Conservation (phyloP, 371 early-diverging fungal species). For the Conidiobolus incongruus region DNA sequence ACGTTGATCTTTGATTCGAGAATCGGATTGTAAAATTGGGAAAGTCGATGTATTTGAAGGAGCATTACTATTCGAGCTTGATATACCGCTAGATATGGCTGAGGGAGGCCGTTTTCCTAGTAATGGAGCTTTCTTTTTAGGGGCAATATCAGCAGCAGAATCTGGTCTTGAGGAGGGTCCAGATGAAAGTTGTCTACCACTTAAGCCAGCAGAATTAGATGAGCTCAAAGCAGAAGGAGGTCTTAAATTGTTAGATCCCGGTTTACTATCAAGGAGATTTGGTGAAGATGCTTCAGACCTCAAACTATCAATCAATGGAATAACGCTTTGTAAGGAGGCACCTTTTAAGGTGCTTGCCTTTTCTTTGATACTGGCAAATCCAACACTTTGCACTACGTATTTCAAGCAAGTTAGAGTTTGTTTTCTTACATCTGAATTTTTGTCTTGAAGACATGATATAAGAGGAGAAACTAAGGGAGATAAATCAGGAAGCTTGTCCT, state of each 20-base stretch:
- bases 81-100: not conserved
- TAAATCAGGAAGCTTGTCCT: slow-evolving; percentile 23
- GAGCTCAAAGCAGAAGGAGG: slow-evolving; percentile 1
- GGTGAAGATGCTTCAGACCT: not conserved
- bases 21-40: slow-evolving; percentile 38
- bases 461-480: slow-evolving; percentile 34
- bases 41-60: too few relatives aligned
- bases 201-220: not conserved
- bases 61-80: not conserved
- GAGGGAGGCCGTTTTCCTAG: not conserved
- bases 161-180: too few relatives aligned
- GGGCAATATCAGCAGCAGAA: not conserved
- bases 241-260: not conserved
- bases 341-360: slow-evolving; percentile 36
- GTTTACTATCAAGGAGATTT: not conserved
- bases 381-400: slow-evolving; percentile 26
- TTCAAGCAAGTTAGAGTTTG: slow-evolving; percentile 45
- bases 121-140: not conserved
- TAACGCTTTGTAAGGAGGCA: slow-evolving; percentile 30
- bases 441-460: slow-evolving; percentile 65
- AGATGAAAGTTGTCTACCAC: not conserved
- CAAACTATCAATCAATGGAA: slow-evolving; percentile 39
- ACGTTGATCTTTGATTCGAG: slow-evolving; percentile 37
- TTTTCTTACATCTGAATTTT: slow-evolving; percentile 74
- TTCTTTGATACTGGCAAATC: slow-evolving; percentile 27